Conservation (phyloP, 768 basidiomycete genomes). For the Kwoniella mangroviensis region DNA sequence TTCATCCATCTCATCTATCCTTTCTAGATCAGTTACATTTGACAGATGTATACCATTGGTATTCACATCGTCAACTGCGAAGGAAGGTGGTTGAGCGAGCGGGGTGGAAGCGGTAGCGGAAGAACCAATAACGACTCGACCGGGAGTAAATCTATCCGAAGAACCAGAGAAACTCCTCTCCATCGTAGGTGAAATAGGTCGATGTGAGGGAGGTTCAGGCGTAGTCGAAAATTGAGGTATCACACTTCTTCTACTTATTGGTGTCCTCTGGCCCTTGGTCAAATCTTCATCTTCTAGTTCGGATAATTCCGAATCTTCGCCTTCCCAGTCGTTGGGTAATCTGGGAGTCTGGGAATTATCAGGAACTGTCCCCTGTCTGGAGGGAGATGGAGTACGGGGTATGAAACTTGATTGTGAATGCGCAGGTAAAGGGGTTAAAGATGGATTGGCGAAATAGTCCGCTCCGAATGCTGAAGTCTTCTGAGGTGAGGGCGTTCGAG, state of each 20-base stretch:
- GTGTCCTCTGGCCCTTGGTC: neutral
- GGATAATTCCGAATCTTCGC: constrained; percentile 1
- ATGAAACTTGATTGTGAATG: neutral
- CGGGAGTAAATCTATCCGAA: constrained; percentile 33
- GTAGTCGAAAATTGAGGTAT: constrained; percentile 46
- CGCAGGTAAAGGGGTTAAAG: constrained; percentile 6
- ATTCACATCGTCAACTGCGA: neutral
- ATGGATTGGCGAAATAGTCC: constrained; percentile 19
- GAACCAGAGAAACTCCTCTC: constrained; percentile 27
- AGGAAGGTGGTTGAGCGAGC: constrained; percentile 1
- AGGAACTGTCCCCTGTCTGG: constrained; percentile 36
- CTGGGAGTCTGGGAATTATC: constrained; percentile 41
- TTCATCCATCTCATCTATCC: constrained; percentile 25
- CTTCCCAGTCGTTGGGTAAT: constrained; percentile 22
- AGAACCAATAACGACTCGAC: constrained; percentile 9
- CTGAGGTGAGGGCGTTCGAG: constrained; percentile 39
- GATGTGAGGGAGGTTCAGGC: constrained; percentile 28
- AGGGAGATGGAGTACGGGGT: constrained; percentile 45
- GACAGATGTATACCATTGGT: constrained; percentile 1
- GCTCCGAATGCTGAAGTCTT: constrained; percentile 18
- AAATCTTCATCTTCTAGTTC: neutral
- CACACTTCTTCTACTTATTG: constrained; percentile 5
- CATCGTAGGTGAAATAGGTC: constrained; percentile 36
- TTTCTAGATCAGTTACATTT: constrained; percentile 22
- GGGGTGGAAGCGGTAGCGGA: neutral